Evolutionary conservation across 106 monocot species (phyloP).

Genomic region (Acorus calamus): DNA sequence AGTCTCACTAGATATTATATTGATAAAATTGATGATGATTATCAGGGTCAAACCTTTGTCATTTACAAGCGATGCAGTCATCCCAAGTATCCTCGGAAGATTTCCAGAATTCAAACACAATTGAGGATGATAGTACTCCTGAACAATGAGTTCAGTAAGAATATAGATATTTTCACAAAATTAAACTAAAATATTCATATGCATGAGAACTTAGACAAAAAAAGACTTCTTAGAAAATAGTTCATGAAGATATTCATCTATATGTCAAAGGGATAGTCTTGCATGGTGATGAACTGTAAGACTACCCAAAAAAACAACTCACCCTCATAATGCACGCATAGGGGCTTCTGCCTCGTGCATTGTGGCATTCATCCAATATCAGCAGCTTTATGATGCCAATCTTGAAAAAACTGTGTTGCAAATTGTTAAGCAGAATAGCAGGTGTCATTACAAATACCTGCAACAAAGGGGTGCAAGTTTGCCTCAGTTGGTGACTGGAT

Average conservation of each 20-base stretch:
- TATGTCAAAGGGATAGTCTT: neutral
- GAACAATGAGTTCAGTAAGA: neutral
- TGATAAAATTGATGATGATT: too few relatives aligned
- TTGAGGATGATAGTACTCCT: constrained; percentile 54
- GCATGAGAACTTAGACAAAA: too few relatives aligned
- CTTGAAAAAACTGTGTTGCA: constrained; percentile 39
- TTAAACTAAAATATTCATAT: too few relatives aligned
- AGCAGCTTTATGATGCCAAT: constrained; percentile 41
- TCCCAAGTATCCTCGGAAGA: constrained; percentile 69
- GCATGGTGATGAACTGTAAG: neutral
- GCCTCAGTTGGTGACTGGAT: too few relatives aligned
- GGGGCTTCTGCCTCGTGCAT: constrained; percentile 41
- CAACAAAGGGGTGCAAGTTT: neutral
- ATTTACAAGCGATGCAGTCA: constrained; percentile 55
- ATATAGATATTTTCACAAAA: too few relatives aligned
- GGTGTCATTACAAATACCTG: constrained; percentile 71
- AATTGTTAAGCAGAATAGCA: constrained; percentile 46
- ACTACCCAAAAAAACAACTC: neutral
- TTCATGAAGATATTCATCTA: neutral
- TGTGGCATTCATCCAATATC: constrained; percentile 68
- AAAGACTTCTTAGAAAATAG: too few relatives aligned
- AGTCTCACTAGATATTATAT: too few relatives aligned
- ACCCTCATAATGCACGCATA: constrained; percentile 65
- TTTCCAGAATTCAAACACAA: constrained; percentile 10
- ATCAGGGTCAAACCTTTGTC: constrained; percentile 31